Base-by-base conservation (phyloP, 2,329 filamentous ascomycete species). In the Botrytis porri region DNA sequence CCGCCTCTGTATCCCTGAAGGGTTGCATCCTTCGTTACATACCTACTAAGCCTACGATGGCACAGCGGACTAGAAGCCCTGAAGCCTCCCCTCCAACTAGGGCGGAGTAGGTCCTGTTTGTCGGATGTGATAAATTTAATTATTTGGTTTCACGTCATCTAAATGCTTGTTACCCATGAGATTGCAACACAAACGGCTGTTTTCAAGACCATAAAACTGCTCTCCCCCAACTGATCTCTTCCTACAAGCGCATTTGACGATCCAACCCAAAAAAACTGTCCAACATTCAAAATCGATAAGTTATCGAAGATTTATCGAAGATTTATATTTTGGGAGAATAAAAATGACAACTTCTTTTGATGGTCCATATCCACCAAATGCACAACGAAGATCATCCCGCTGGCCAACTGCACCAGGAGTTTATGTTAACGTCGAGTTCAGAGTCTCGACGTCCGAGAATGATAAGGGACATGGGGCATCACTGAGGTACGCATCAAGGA, bases 371-470 rank as follows among this genome's bases (percentile, higher is more conserved):
- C 74, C 74, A 51, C 71, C 72, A 35, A 64, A 73, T 57, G 25
- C 65, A 61, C 51, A 66, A 3, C 54, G 22, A 48, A 60, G 51
- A 32, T 29, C 41, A n/a, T 69, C 51, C 32, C 54, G 63, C 39
- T 72, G 70, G 70, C 25, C 41, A 25, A 9, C 51, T 39, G 14
- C 64, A 39, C 79, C 78, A 20, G 79, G 76, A 51, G 75, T 80
- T 32, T 78, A 75, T 70, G 74, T 80, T 14, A 78, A 77, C 62
- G 71, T 80, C 18, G 78, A 80, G 59, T 76, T 80, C 43, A 78
- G 78, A 25, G 73, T 80, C n/a, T 77, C 79, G 7, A 75, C 78
- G 51, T 76, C 77, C 12, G 72, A 75, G 20, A 70, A 73, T 20
- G 72, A 78, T 60, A 72, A 73, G 60, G 73, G 75, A 57, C 77